These are phyloP conservation scores for Diaporthe sp. DNA, from an alignment of 2,329 filamentous ascomycete species.

Conservation along the genomic window DNA sequence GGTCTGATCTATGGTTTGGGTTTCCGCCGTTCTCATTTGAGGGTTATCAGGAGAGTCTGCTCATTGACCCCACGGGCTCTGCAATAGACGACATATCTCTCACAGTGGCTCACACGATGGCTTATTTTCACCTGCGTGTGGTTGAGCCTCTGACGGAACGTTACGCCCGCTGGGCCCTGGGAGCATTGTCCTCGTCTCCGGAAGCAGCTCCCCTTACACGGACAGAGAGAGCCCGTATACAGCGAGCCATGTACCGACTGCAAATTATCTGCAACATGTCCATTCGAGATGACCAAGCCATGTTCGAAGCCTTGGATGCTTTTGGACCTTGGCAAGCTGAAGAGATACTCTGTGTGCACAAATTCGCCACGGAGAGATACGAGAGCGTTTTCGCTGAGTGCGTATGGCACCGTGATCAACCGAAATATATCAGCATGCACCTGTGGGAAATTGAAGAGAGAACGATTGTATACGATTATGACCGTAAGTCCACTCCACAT, in stretches of 20 bases:
- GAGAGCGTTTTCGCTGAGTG: not conserved
- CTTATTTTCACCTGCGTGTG: constrained; percentile 33
- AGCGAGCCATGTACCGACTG: constrained; percentile 37
- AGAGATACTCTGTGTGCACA: constrained; percentile 1
- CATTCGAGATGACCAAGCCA: fast-evolving
- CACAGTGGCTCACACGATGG: not conserved
- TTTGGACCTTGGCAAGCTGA: constrained; percentile 23
- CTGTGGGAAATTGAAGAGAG: no score
- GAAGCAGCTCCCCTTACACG: constrained; percentile 3
- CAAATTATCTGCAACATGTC: constrained; percentile 26
- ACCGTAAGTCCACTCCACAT: not conserved
- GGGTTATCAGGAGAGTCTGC: not conserved
- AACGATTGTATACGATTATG: not conserved
- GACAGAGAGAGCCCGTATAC: constrained; percentile 33
- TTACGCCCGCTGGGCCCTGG: constrained; percentile 39
- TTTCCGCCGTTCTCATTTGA: not conserved
- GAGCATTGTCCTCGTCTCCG: constrained; percentile 29
- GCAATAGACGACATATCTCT: not conserved
- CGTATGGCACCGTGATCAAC: not conserved
- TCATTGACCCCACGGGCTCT: not conserved
- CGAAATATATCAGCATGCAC: not conserved
- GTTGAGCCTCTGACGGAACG: constrained; percentile 40
- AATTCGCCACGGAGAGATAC: constrained; percentile 21
- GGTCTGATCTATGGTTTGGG: not conserved
- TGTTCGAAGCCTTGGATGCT: not conserved